A percentile compares a stretch with the other conserved stretches of the same genome.
phyloP scores from a whole-genome alignment of 2,329 filamentous ascomycete genomes.

The Tolypocladium cylindrosporum region DNA sequence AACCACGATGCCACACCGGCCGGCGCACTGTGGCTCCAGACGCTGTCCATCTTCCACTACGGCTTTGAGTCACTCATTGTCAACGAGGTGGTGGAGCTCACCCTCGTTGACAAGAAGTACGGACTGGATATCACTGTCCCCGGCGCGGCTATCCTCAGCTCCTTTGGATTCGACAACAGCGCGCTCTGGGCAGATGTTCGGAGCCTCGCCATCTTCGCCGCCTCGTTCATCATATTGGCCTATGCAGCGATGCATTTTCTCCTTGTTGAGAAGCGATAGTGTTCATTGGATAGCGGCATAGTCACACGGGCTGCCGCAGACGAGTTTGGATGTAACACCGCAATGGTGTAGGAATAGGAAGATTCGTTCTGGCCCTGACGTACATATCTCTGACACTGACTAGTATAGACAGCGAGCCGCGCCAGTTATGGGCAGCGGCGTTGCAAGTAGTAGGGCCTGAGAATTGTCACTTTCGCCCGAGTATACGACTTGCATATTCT shows the following conservation, averaged over 20 bases:
- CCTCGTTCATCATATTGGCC: slow-evolving; percentile 74
- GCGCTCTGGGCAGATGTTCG: slow-evolving; percentile 79
- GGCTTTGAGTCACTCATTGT: slow-evolving; percentile 94
- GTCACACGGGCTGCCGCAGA: neutral
- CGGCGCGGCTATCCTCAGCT: slow-evolving; percentile 84
- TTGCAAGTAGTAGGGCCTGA: neutral
- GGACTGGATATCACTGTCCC: slow-evolving; percentile 94
- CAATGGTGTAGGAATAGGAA: neutral
- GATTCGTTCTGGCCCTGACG: neutral
- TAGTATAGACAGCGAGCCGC: neutral
- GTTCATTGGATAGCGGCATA: neutral
- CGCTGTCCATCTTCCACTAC: slow-evolving; percentile 95
- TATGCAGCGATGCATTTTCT: slow-evolving; percentile 90
- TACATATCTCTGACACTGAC: neutral
- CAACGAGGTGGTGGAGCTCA: slow-evolving; percentile 88
- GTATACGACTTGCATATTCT: neutral
- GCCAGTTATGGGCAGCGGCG: neutral
- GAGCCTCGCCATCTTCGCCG: slow-evolving; percentile 73
- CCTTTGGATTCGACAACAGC: slow-evolving; percentile 85
- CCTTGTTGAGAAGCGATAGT: slow-evolving; percentile 65
- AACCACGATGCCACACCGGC: slow-evolving; percentile 90
- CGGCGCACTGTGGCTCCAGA: slow-evolving; percentile 81
- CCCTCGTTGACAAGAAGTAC: slow-evolving; percentile 87
- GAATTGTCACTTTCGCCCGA: neutral
- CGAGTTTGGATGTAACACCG: too few species aligned